Conservation (phyloP, 2,329 filamentous ascomycete species). For the Pseudocercospora cruenta region DNA sequence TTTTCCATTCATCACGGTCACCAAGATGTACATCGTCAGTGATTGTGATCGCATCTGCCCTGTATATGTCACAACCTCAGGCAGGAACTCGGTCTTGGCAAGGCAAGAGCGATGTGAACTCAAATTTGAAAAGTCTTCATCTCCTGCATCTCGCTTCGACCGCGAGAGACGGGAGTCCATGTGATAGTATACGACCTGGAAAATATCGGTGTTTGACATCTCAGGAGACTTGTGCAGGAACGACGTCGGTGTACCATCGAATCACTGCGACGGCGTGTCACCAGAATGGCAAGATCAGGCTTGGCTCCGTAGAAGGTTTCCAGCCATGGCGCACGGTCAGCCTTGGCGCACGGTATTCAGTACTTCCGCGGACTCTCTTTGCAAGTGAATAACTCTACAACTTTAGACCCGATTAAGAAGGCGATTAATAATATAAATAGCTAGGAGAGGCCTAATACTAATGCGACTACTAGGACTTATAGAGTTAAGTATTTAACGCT, state of each 20-base stretch:
- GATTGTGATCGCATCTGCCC: not conserved
- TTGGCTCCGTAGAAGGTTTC: conserved; percentile 2
- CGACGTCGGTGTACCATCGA: not conserved
- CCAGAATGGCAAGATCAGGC: not conserved
- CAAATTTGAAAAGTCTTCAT: conserved; percentile 3
- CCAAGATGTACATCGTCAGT: not conserved
- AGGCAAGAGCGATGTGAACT: not conserved
- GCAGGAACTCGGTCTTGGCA: not conserved
- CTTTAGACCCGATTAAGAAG: no score
- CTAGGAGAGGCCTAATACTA: no score
- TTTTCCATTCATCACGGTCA: no score
- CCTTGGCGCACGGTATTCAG: no score
- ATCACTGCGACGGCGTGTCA: not conserved
- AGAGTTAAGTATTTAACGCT: no score
- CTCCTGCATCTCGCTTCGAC: not conserved
- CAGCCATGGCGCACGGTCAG: no score
- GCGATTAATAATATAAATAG: no score
- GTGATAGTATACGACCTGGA: not conserved
- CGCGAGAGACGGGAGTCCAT: not conserved
- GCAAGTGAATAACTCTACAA: no score
- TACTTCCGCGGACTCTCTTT: no score
- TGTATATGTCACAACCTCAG: no score
- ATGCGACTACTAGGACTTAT: no score
- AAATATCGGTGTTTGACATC: not conserved
- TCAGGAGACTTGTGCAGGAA: not conserved